phyloP scores from a whole-genome alignment of 2,329 filamentous ascomycete genomes.

The Exutisphaerella laricina region DNA sequence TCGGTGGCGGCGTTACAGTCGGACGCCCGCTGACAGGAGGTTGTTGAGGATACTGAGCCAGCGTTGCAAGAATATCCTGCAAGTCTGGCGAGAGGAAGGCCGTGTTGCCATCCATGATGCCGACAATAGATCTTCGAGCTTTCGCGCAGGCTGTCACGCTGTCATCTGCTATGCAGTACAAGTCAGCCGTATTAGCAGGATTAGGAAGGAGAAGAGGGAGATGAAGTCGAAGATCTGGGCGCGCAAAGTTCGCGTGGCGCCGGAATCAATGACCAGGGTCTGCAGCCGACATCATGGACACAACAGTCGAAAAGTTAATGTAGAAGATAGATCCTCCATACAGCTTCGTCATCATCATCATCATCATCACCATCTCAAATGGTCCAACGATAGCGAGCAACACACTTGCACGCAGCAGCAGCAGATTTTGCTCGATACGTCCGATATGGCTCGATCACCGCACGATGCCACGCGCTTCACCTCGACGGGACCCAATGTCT shows the following conservation, averaged over 20 bases:
- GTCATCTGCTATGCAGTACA: no score
- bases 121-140: no score
- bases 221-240: no score
- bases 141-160: no score
- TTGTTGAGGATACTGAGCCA: slow-evolving; percentile 24
- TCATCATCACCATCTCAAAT: neutral
- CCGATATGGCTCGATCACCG: slow-evolving; percentile 65
- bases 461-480: slow-evolving; percentile 77
- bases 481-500: slow-evolving; percentile 63
- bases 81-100: slow-evolving; percentile 24
- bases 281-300: neutral
- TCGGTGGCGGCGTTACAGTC: neutral
- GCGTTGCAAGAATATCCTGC: slow-evolving; percentile 32
- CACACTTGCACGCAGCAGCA: no score
- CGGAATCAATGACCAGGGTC: neutral
- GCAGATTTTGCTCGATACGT: no score
- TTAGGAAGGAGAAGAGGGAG: neutral
- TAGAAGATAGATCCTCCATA: no score
- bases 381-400: slow-evolving; percentile 1
- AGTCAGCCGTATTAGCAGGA: no score
- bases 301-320: slow-evolving; percentile 2
- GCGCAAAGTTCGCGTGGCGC: neutral
- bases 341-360: neutral
- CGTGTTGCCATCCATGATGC: slow-evolving; percentile 2
- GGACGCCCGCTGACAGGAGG: no score